Percentiles rank a stretch among this genome's conserved stretches.
Conservation (phyloP, 129 eudicot species). For the Flaveria sonorensis region DNA sequence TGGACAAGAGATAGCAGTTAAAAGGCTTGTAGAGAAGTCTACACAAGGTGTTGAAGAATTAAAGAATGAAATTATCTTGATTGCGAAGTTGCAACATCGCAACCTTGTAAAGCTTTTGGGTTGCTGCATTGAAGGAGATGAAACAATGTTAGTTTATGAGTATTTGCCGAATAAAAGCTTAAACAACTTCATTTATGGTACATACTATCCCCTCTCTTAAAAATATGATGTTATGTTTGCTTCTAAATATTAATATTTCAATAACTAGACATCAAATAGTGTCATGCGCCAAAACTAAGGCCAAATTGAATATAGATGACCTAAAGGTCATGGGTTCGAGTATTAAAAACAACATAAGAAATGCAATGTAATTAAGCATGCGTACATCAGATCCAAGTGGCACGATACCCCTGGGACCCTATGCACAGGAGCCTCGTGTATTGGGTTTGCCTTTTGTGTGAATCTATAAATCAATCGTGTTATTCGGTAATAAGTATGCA, state of each 20-base stretch:
- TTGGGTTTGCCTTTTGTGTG: too few species aligned
- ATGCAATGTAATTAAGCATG: too few species aligned
- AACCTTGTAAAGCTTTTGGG: slow-evolving; percentile 67
- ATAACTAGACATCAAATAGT: too few species aligned
- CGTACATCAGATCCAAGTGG: too few species aligned
- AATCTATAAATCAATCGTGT: too few species aligned
- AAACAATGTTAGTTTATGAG: slow-evolving; percentile 64
- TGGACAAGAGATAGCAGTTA: slow-evolving; percentile 63
- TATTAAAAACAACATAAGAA: too few species aligned
- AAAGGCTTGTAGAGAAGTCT: slow-evolving; percentile 54
- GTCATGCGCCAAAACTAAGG: too few species aligned
- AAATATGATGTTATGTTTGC: neutral
- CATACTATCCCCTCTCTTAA: neutral
- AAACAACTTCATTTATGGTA: slow-evolving; percentile 59
- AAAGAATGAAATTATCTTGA: slow-evolving; percentile 54
- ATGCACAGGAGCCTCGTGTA: too few species aligned
- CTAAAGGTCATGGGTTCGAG: too few species aligned
- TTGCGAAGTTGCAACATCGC: slow-evolving; percentile 65
- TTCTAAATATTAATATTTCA: too few species aligned
- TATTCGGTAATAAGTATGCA: neutral
- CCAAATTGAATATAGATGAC: too few species aligned
- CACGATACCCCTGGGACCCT: too few species aligned
- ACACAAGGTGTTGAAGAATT: slow-evolving; percentile 59
- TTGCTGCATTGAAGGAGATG: slow-evolving; percentile 60
- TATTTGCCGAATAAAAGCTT: slow-evolving; percentile 61